These are phyloP conservation scores for Kwoniella pini DNA, from an alignment of 768 basidiomycete genomes.

Conservation along the genomic window DNA sequence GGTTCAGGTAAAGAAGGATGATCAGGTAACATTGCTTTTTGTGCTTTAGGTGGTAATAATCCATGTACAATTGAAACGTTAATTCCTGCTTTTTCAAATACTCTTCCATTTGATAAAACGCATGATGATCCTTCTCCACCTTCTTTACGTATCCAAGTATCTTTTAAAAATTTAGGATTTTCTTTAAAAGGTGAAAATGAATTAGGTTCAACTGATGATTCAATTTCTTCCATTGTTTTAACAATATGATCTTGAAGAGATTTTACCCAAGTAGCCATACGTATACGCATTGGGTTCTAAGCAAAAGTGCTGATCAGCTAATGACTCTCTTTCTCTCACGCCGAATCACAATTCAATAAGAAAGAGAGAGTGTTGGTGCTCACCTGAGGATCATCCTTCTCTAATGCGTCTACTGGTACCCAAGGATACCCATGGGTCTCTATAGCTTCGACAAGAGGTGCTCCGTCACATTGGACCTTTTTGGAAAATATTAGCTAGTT, in stretches of 20 bases:
- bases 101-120: slow-evolving; percentile 64
- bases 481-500: not conserved
- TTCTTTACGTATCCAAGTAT: slow-evolving; percentile 64
- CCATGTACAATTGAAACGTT: slow-evolving; percentile 93
- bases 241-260: slow-evolving; percentile 79
- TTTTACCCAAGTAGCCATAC: slow-evolving; percentile 74
- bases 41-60: slow-evolving; percentile 78
- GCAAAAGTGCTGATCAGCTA: not conserved
- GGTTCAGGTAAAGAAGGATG: slow-evolving; percentile 62
- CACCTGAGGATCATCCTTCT: slow-evolving; percentile 50
- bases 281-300: slow-evolving; percentile 67
- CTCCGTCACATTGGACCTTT: slow-evolving; percentile 35
- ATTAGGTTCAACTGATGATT: slow-evolving; percentile 63
- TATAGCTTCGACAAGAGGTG: slow-evolving; percentile 29
- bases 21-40: slow-evolving; percentile 93
- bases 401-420: slow-evolving; percentile 43
- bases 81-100: slow-evolving; percentile 94
- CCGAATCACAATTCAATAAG: too few species aligned
- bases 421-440: slow-evolving; percentile 38
- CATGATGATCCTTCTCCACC: slow-evolving; percentile 80
- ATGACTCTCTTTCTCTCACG: too few species aligned
- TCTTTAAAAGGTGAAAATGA: slow-evolving; percentile 20
- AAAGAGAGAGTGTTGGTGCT: slow-evolving; percentile 7
- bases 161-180: slow-evolving; percentile 67
- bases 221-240: slow-evolving; percentile 71